Conservation (phyloP, 2,329 filamentous ascomycete species). For the Purpureocillium lavendulum region DNA sequence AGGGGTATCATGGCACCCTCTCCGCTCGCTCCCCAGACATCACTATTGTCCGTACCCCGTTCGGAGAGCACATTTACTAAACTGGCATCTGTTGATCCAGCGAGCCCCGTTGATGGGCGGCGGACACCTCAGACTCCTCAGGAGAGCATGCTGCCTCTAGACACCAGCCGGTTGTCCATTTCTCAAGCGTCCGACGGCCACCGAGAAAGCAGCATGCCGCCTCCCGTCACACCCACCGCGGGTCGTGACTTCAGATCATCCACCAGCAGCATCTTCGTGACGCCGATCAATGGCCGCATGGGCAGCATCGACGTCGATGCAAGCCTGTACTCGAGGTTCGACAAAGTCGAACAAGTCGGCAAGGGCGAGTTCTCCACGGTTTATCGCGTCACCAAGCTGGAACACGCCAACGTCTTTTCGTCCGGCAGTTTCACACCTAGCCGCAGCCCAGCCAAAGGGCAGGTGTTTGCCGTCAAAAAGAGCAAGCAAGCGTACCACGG, state of each 20-base stretch:
- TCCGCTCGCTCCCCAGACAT: conserved; percentile 20
- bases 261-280: conserved; percentile 48
- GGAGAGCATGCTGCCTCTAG: conserved; percentile 64
- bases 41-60: conserved; percentile 14
- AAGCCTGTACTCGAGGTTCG: conserved; percentile 66
- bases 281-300: conserved; percentile 61
- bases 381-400: conserved; percentile 59
- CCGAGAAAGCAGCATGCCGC: conserved; percentile 25
- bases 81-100: conserved; percentile 37
- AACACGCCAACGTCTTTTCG: conserved; percentile 23
- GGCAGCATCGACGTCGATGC: conserved; percentile 64
- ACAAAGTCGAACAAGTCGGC: conserved; percentile 71
- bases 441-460: conserved; percentile 42
- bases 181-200: conserved; percentile 46
- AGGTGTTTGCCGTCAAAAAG: conserved; percentile 90
- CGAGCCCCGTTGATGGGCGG: conserved; percentile 51
- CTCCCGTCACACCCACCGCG: conserved; percentile 75
- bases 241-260: conserved; percentile 43
- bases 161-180: conserved; percentile 77
- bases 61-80: conserved; percentile 43
- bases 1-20: conserved; percentile 24
- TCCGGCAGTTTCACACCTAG: conserved; percentile 38
- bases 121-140: conserved; percentile 71
- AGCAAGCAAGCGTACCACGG: conserved; percentile 73
- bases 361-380: conserved; percentile 92